Evolutionary conservation across 352 stramenopile species (phyloP).

Genomic region (Hyaloperonospora brassicae): DNA sequence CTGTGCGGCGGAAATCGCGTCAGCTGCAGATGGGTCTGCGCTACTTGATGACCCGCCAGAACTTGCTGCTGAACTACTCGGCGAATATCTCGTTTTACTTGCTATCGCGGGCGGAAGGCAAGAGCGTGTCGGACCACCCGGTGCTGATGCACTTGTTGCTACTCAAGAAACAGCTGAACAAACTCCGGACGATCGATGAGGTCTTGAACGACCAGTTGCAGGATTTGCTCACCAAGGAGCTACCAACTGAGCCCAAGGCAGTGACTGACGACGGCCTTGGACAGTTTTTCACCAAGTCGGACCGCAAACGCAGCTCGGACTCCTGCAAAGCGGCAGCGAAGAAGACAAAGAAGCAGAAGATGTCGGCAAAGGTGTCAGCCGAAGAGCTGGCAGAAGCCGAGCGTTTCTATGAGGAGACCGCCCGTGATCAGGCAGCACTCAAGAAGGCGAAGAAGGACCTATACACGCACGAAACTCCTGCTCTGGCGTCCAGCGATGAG

Average conservation of each 20-base stretch:
- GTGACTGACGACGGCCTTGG: conserved; percentile 52
- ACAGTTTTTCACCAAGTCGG: conserved; percentile 54
- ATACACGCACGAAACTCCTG: conserved; percentile 64
- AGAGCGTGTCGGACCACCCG: conserved; percentile 68
- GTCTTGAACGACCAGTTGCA: conserved; percentile 50
- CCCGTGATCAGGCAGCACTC: conserved; percentile 39
- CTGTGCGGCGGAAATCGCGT: conserved; percentile 46
- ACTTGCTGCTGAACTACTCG: conserved; percentile 79
- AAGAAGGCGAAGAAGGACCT: conserved; percentile 70
- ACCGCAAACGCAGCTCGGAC: conserved; percentile 24
- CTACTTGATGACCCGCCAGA: conserved; percentile 74
- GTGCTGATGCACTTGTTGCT: conserved; percentile 68
- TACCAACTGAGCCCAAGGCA: conserved; percentile 35
- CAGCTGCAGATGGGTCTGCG: conserved; percentile 56
- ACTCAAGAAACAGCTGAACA: conserved; percentile 71
- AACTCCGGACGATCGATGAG: conserved; percentile 48
- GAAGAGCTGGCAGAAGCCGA: conserved; percentile 51
- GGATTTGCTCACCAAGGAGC: conserved; percentile 57
- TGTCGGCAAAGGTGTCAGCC: conserved; percentile 26
- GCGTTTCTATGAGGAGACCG: conserved; percentile 67
- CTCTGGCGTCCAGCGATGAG: conserved; percentile 41
- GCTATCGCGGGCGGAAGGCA: conserved; percentile 68
- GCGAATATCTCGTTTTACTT: conserved; percentile 85
- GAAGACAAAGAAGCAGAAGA: conserved; percentile 45
- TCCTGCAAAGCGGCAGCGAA: conserved; percentile 13